These are phyloP conservation scores for Apocynum venetum DNA, from an alignment of 257 asterid species.

Conservation along the genomic window DNA sequence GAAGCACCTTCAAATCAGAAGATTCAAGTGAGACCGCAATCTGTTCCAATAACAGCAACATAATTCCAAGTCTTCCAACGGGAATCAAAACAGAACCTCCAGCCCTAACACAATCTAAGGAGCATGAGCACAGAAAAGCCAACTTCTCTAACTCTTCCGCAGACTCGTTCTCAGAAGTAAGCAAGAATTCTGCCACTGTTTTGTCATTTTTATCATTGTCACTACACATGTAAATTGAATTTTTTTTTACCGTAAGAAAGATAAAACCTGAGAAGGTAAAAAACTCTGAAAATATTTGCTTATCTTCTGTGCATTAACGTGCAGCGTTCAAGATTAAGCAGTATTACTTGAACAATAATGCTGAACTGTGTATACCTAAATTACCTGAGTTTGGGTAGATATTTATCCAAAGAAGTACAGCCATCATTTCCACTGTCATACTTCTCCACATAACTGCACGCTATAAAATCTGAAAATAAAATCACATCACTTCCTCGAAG, in stretches of 20 bases:
- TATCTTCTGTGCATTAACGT: not conserved
- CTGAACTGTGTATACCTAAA: not conserved
- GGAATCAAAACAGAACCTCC: slow-evolving; percentile 89
- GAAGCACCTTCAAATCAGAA: slow-evolving; percentile 53
- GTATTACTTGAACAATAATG: not conserved
- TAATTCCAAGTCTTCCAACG: slow-evolving; percentile 59
- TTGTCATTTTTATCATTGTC: slow-evolving; percentile 28
- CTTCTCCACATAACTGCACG: slow-evolving; percentile 22
- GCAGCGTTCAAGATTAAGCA: not conserved
- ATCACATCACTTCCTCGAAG: slow-evolving; percentile 63
- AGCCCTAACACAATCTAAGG: slow-evolving; percentile 51
- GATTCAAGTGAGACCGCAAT: slow-evolving; percentile 47
- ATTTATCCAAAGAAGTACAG: slow-evolving; percentile 21
- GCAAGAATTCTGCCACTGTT: slow-evolving; percentile 27
- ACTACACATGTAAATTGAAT: slow-evolving; percentile 32
- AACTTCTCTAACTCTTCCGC: slow-evolving; percentile 69
- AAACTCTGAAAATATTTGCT: not conserved
- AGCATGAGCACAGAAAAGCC: slow-evolving; percentile 64
- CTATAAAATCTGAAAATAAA: slow-evolving; percentile 60
- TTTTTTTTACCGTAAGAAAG: slow-evolving; percentile 1
- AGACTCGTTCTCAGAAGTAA: slow-evolving; percentile 30
- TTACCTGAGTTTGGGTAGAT: slow-evolving; percentile 42
- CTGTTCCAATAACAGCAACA: slow-evolving; percentile 76
- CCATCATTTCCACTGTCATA: slow-evolving; percentile 26
- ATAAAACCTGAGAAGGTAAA: not conserved